Percentiles rank a stretch among this genome's conserved stretches.
Evolutionary conservation across 345 rosid genomes (phyloP).

Genomic region (Ceriops tagal): DNA sequence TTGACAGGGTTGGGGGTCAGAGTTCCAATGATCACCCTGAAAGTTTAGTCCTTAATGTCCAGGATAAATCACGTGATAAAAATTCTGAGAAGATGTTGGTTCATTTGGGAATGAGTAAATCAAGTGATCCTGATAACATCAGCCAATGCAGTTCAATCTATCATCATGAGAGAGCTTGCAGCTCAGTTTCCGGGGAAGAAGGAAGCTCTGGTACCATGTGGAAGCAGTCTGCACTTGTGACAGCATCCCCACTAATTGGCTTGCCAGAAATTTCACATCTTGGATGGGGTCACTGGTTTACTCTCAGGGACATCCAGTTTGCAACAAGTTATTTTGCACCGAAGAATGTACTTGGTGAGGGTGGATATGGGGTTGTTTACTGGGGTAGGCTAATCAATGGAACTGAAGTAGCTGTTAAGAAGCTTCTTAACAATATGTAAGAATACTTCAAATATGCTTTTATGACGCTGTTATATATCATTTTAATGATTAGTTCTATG

Average conservation of each 20-base stretch:
- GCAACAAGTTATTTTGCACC: conserved; percentile 74
- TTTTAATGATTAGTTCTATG: conserved; percentile 10
- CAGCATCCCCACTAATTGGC: conserved; percentile 87
- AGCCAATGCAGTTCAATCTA: conserved; percentile 75
- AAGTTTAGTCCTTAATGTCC: conserved; percentile 39
- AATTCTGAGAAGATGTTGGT: conserved; percentile 46
- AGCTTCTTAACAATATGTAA: conserved; percentile 92
- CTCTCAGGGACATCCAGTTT: conserved; percentile 88
- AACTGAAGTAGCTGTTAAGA: conserved; percentile 93
- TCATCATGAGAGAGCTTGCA: conserved; percentile 62
- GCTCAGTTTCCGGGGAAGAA: conserved; percentile 86
- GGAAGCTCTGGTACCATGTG: conserved; percentile 62
- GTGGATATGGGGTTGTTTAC: conserved; percentile 97
- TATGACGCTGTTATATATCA: not conserved
- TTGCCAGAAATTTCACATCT: conserved; percentile 91
- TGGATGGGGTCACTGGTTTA: conserved; percentile 99
- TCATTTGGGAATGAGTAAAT: conserved; percentile 62
- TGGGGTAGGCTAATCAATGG: conserved; percentile 82
- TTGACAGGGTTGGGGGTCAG: conserved; percentile 65
- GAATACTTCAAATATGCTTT: conserved; percentile 15
- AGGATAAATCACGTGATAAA: conserved; percentile 56
- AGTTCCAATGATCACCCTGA: conserved; percentile 44
- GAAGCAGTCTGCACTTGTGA: conserved; percentile 58
- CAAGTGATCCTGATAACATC: conserved; percentile 71
- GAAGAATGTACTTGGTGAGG: conserved; percentile 90